Evolutionary conservation across 2,329 filamentous ascomycete species (phyloP).

Genomic region (Ascomycota sp.): DNA sequence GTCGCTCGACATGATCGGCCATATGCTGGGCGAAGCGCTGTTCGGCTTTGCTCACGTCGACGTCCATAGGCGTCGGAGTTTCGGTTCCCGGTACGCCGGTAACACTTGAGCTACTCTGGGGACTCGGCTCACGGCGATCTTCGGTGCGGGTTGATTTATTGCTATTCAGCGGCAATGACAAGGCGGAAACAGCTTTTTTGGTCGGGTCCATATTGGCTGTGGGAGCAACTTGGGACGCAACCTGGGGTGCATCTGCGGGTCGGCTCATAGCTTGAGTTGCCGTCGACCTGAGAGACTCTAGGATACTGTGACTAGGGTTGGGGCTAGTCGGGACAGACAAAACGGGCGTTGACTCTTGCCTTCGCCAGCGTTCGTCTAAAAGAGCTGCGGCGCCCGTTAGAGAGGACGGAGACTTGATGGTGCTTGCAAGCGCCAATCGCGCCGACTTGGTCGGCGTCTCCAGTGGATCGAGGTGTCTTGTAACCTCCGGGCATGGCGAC

Average conservation of each 20-base stretch:
- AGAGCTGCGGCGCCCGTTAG: slow-evolving; percentile 33
- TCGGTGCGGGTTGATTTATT: slow-evolving; percentile 15
- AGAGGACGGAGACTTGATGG: slow-evolving; percentile 19
- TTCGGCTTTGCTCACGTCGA: slow-evolving; percentile 23
- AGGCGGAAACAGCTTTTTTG: slow-evolving; percentile 15
- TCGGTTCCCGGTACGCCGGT: slow-evolving; percentile 22
- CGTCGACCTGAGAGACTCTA: slow-evolving; percentile 33
- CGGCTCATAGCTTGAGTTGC: slow-evolving; percentile 32
- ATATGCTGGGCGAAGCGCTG: slow-evolving; percentile 17
- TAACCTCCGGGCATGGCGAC: slow-evolving; percentile 12
- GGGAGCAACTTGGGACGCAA: too few species aligned
- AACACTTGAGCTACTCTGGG: slow-evolving; percentile 23
- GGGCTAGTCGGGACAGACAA: slow-evolving; percentile 26
- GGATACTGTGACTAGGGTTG: slow-evolving; percentile 30
- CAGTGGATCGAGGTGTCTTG: slow-evolving; percentile 14
- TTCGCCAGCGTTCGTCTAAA: slow-evolving; percentile 29
- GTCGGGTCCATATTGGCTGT: slow-evolving; percentile 23
- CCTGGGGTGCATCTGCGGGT: slow-evolving; percentile 28
- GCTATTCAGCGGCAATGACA: slow-evolving; percentile 12
- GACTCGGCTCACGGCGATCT: slow-evolving; percentile 19
- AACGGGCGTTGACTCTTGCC: slow-evolving; percentile 17
- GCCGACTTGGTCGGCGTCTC: slow-evolving; percentile 33
- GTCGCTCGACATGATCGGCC: slow-evolving; percentile 29
- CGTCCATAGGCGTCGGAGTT: slow-evolving; percentile 33
- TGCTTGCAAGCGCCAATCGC: slow-evolving; percentile 23